Conservation (phyloP, 495 filamentous ascomycete genomes). For the Talaromyces nanjingensis region DNA sequence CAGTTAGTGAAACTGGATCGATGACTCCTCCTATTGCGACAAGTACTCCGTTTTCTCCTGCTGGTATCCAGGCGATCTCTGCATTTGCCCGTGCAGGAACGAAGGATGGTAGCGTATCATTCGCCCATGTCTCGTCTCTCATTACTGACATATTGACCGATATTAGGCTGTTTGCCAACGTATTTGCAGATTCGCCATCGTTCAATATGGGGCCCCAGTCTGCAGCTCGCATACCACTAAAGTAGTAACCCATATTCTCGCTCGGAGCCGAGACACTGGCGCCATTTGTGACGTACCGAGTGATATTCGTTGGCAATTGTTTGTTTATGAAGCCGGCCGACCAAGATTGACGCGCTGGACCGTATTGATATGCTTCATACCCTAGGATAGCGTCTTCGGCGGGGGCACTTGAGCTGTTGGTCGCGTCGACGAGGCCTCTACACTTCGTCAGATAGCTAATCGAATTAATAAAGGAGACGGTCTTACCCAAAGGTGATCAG, state of each 20-base stretch:
- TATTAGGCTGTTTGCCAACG: constrained; percentile 47
- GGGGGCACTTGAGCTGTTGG: constrained; percentile 21
- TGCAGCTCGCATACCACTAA: constrained; percentile 51
- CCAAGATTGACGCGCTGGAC: constrained; percentile 28
- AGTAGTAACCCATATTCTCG: constrained; percentile 68
- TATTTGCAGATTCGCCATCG: constrained; percentile 24
- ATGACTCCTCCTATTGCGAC: constrained; percentile 64
- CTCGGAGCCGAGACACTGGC: constrained; percentile 58
- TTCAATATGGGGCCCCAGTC: constrained; percentile 40
- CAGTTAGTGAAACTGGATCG: constrained; percentile 34
- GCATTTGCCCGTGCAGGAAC: constrained; percentile 52
- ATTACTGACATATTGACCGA: constrained; percentile 52
- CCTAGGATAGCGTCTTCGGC: constrained; percentile 28
- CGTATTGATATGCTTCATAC: constrained; percentile 49
- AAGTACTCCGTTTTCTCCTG: constrained; percentile 53
- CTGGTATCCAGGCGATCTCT: constrained; percentile 65
- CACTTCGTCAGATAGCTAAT: constrained; percentile 15
- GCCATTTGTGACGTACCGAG: constrained; percentile 58
- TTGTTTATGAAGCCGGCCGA: constrained; percentile 27
- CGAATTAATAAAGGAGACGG: constrained; percentile 35
- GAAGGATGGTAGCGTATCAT: constrained; percentile 42
- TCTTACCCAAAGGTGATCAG: constrained; percentile 41
- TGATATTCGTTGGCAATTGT: constrained; percentile 38
- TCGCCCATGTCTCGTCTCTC: constrained; percentile 44
- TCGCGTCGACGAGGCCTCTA: constrained; percentile 13